A percentile compares a stretch with the other conserved stretches of the same genome.
These are phyloP conservation scores for Strobilomyces echinocephalus DNA, from an alignment of 768 basidiomycete genomes.

Conservation along the genomic window DNA sequence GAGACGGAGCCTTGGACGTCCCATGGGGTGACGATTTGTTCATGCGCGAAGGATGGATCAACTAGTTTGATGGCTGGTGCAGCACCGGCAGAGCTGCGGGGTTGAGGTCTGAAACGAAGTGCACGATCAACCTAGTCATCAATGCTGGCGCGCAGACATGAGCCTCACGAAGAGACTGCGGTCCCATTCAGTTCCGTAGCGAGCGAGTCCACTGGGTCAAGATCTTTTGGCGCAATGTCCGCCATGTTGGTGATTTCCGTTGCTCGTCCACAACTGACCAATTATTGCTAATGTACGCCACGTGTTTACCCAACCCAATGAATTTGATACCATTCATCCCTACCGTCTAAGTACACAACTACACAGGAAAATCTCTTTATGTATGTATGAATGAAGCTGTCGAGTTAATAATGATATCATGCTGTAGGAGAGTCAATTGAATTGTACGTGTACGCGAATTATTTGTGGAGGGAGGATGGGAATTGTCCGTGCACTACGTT, in stretches of 20 bases:
- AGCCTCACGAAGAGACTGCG: conserved; percentile 31
- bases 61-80: conserved; percentile 33
- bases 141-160: neutral
- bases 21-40: conserved; percentile 94
- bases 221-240: conserved; percentile 22
- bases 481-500: conserved; percentile 38
- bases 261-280: neutral
- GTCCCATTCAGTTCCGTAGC: conserved; percentile 23
- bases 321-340: neutral
- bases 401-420: conserved; percentile 26
- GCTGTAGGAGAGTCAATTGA: conserved; percentile 20
- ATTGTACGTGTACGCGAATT: conserved; percentile 23
- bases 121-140: neutral
- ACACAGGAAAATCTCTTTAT: neutral
- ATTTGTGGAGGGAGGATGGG: conserved; percentile 26
- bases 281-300: neutral
- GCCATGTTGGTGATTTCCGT: conserved; percentile 14
- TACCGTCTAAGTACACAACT: conserved; percentile 4
- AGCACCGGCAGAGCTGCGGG: neutral
- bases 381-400: conserved; percentile 13
- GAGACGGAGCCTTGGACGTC: conserved; percentile 91
- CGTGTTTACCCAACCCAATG: neutral
- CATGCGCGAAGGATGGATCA: conserved; percentile 33
- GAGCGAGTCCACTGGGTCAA: conserved; percentile 25
- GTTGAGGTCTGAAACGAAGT: conserved; percentile 10